A percentile compares a stretch with the other conserved stretches of the same genome.
phyloP scores from a whole-genome alignment of 2,329 filamentous ascomycete genomes.

The Allantophomopsis lycopodina region DNA sequence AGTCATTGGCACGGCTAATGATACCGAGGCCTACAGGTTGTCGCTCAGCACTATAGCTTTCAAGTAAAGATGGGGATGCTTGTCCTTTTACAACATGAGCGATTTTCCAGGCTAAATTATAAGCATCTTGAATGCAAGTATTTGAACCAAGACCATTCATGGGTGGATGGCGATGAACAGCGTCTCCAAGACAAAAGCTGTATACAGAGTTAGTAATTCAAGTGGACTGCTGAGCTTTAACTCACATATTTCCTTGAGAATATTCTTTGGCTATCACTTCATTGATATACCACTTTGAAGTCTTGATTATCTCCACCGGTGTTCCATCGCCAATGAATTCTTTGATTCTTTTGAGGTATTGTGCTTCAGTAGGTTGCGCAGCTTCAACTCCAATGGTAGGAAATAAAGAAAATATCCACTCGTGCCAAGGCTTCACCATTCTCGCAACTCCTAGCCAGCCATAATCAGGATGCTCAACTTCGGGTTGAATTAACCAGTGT shows the following conservation, averaged over 20 bases:
- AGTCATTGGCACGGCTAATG: constrained; percentile 41
- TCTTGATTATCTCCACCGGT: constrained; percentile 32
- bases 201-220: neutral
- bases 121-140: constrained; percentile 43
- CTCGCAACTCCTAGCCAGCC: constrained; percentile 34
- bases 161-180: constrained; percentile 43
- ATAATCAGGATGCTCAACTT: constrained; percentile 33
- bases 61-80: constrained; percentile 23
- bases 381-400: constrained; percentile 24
- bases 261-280: constrained; percentile 46
- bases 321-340: constrained; percentile 41
- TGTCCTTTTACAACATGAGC: constrained; percentile 28
- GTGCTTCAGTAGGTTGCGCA: constrained; percentile 26
- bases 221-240: neutral
- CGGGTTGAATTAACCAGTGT: constrained; percentile 45
- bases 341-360: constrained; percentile 29
- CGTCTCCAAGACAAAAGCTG: constrained; percentile 39
- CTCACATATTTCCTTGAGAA: constrained; percentile 16
- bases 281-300: constrained; percentile 46
- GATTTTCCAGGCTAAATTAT: constrained; percentile 41
- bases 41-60: constrained; percentile 29
- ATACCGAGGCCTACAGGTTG: constrained; percentile 32
- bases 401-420: constrained; percentile 45
- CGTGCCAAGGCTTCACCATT: constrained; percentile 50
- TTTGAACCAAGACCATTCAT: constrained; percentile 42